Evolutionary conservation across 2,329 filamentous ascomycete genomes (phyloP), one percentile per base, ranked within the genome.

Genomic region (Nothophaeocryptopus gaeumannii): DNA sequence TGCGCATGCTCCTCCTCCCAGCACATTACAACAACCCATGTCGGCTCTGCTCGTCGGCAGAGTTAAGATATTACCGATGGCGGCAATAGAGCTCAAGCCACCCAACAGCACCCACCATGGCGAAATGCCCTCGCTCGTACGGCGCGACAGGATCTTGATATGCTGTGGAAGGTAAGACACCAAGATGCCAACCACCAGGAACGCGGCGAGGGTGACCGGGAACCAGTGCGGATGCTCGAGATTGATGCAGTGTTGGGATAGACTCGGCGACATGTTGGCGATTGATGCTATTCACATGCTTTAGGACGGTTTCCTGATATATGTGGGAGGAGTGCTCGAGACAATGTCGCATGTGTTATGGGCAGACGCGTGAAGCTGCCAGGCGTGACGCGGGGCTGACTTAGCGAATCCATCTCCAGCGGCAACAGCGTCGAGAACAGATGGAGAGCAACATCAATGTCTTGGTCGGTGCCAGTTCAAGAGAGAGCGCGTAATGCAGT

Each of bases 31-130:
- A 71, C 93, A 99, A 46, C 80, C 81, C 53, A 96, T 85, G 67
- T 96, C 91, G 49, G 83, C 79, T 31, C 88, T 82, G 49, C 89
- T 96, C 51, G 84, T 81, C n/a, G 89, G 88, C 11, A 96, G 81
- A 0, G 89, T 86, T 45, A 97, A 75, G 65, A 99, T 96, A 66
- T 97, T 97, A 56, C 88, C 89, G 63, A 99, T 89, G 20, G 88
- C 87, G 26, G 88, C 85, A 31, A 88, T 44, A 88, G 95, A 61
- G 7, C 89, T 95, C 1, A 92, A 92, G 20, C 88, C 89, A 53
- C 93, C 93, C n/a, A 99, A 82, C 2, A 97, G 81, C 57, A 99
- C 84, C 67, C 96, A 99, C 71, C 92, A 93, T 8, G 93, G 92
- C 29, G 91, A 96, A 55, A 99, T 91, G 55, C 93, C 93, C 69